These are phyloP conservation scores for Pyrenophora tritici-repentis DNA, from an alignment of 2,329 filamentous ascomycete species.

Conservation along the genomic window DNA sequence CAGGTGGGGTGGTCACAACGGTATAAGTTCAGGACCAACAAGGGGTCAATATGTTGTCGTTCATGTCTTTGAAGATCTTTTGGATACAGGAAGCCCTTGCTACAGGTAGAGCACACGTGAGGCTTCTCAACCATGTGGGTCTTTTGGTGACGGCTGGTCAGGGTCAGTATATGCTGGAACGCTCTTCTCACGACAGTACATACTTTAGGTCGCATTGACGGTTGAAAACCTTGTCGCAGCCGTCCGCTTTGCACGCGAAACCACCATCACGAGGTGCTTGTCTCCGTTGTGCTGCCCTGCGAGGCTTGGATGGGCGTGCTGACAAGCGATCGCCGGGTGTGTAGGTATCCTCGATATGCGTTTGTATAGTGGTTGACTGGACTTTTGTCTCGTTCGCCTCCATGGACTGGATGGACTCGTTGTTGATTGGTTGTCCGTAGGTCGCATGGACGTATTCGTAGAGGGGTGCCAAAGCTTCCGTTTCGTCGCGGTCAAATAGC, in stretches of 20 bases:
- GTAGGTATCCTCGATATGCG: conserved; percentile 37
- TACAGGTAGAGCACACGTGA: conserved; percentile 38
- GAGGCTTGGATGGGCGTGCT: conserved; percentile 1
- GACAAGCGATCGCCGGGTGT: conserved; percentile 35
- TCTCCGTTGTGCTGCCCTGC: conserved; percentile 22
- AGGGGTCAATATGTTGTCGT: conserved; percentile 30
- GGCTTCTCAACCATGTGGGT: conserved; percentile 38
- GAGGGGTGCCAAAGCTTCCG: conserved; percentile 6
- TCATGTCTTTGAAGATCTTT: conserved; percentile 43
- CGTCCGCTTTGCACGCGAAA: conserved; percentile 28
- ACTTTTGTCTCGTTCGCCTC: conserved; percentile 37
- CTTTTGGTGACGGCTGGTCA: conserved; percentile 40
- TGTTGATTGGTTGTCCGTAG: conserved; percentile 10
- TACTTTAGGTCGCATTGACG: conserved; percentile 45
- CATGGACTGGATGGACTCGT: conserved; percentile 19
- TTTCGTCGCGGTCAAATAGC: conserved; percentile 9
- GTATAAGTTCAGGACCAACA: conserved; percentile 16
- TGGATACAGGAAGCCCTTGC: conserved; percentile 42
- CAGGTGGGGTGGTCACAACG: conserved; percentile 36
- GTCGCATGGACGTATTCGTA: conserved; percentile 8
- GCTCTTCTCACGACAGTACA: conserved; percentile 14
- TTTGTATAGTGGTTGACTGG: conserved; percentile 31
- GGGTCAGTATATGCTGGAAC: conserved; percentile 13
- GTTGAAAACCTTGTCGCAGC: conserved; percentile 36
- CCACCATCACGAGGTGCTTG: conserved; percentile 34